phyloP scores from a whole-genome alignment of 176 grass and related monocot species.

The Leersia perrieri region DNA sequence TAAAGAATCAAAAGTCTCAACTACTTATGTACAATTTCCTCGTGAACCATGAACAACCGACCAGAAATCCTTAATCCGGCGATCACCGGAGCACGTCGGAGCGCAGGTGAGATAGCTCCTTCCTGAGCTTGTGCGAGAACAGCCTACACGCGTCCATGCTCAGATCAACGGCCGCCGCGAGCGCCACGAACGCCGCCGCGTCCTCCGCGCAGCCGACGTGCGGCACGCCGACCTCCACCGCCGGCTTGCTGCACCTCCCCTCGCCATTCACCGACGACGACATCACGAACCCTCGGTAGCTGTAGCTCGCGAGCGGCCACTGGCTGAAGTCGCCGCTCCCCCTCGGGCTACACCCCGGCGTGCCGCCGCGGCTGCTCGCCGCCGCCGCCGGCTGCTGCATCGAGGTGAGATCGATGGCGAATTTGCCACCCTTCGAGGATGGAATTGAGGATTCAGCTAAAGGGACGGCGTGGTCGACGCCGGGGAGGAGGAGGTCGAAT shows the following conservation, averaged over 20 bases:
- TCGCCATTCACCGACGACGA: conserved; percentile 65
- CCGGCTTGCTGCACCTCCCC: conserved; percentile 51
- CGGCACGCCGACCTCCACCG: conserved; percentile 73
- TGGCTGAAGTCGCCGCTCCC: conserved; percentile 78
- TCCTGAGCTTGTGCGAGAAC: conserved; percentile 87
- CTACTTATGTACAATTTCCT: conserved; percentile 47
- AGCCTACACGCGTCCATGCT: conserved; percentile 96
- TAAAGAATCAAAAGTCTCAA: conserved; percentile 22
- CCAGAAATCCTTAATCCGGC: too few relatives aligned
- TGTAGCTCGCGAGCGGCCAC: conserved; percentile 69
- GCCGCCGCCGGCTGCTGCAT: too few relatives aligned
- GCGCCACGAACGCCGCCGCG: conserved; percentile 84
- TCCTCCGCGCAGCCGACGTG: conserved; percentile 85
- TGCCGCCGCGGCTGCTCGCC: conserved; percentile 49
- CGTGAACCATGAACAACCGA: conserved; percentile 2
- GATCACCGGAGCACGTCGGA: conserved; percentile 49
- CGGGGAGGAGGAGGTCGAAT: conserved; percentile 75
- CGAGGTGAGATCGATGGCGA: conserved; percentile 83
- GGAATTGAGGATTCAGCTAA: conserved; percentile 63
- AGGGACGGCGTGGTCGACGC: conserved; percentile 49
- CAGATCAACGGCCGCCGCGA: conserved; percentile 85
- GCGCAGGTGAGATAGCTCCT: conserved; percentile 59
- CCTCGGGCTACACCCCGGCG: conserved; percentile 79
- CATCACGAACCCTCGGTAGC: conserved; percentile 96
- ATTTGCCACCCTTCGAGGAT: conserved; percentile 83